A percentile compares a stretch with the other conserved stretches of the same genome.
These are phyloP conservation scores for Boletus mariae DNA, from an alignment of 1,284 basidiomycete species.

Conservation along the genomic window DNA sequence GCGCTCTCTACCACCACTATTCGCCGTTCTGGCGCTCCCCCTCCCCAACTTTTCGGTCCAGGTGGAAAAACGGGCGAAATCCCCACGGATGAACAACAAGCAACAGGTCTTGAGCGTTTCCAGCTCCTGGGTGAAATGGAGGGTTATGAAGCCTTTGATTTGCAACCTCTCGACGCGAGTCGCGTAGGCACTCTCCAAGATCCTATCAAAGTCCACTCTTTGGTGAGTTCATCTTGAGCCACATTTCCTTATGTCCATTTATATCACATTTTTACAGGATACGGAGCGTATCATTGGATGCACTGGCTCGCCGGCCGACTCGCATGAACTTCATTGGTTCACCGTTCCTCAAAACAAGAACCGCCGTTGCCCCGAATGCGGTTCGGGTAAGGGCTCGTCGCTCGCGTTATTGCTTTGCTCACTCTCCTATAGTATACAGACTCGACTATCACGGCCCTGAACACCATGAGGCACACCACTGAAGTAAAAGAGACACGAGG, in stretches of 20 bases:
- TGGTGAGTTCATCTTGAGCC: constrained; percentile 53
- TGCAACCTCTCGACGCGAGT: constrained; percentile 81
- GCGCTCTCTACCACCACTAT: constrained; percentile 54
- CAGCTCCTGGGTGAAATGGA: constrained; percentile 88
- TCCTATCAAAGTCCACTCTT: constrained; percentile 85
- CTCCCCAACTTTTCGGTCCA: constrained; percentile 70
- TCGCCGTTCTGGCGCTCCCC: constrained; percentile 52
- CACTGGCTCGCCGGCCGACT: constrained; percentile 89
- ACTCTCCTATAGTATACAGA: constrained; percentile 44
- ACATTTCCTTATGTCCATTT: not conserved
- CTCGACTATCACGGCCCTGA: constrained; percentile 57
- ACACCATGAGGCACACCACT: constrained; percentile 41
- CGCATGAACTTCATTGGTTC: constrained; percentile 88
- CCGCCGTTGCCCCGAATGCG: constrained; percentile 87
- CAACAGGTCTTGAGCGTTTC: constrained; percentile 95
- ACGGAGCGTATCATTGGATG: constrained; percentile 83
- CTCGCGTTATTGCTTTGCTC: constrained; percentile 7
- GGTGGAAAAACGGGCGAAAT: constrained; percentile 76
- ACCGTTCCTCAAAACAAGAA: constrained; percentile 62
- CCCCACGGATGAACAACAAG: constrained; percentile 84
- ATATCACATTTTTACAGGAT: constrained; percentile 47
- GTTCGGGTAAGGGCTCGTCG: constrained; percentile 59
- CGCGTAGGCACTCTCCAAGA: constrained; percentile 85
- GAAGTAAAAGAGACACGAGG: constrained; percentile 11
- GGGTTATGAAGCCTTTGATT: constrained; percentile 90